These are phyloP conservation scores for Inga leiocalycina DNA, from an alignment of 306 rosid genomes.

Conservation along the genomic window DNA sequence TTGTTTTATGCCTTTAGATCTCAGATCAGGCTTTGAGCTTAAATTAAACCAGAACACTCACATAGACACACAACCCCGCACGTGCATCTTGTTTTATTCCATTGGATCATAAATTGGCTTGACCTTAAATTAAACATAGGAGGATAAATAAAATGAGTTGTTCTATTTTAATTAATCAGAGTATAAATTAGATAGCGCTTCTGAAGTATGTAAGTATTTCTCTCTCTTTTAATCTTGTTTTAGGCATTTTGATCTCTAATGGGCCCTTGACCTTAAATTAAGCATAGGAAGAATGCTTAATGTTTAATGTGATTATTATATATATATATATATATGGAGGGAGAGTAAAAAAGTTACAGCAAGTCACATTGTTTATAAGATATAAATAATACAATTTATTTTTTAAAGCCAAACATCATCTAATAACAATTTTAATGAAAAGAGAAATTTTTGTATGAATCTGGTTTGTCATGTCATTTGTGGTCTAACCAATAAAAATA, in stretches of 20 bases:
- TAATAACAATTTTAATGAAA: too few relatives aligned
- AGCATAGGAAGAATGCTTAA: neutral
- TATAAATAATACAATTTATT: too few relatives aligned
- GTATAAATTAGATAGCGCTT: too few relatives aligned
- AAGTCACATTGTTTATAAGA: neutral
- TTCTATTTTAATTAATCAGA: too few relatives aligned
- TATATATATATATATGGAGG: neutral
- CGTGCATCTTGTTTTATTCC: neutral
- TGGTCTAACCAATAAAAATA: too few relatives aligned
- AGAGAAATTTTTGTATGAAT: too few relatives aligned
- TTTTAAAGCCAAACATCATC: too few relatives aligned
- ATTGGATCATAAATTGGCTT: neutral
- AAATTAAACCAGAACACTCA: neutral
- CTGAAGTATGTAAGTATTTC: too few relatives aligned
- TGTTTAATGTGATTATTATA: neutral
- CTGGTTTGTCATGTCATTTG: too few relatives aligned
- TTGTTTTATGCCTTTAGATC: neutral
- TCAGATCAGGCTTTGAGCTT: neutral
- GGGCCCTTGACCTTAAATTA: neutral
- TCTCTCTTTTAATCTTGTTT: neutral
- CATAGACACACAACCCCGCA: neutral
- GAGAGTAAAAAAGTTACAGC: neutral
- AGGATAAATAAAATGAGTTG: too few relatives aligned
- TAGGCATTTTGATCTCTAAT: neutral
- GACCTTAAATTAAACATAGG: neutral